Evolutionary conservation across 768 basidiomycete species (phyloP).

Genomic region (Lanmaoa pseudosensibilis): DNA sequence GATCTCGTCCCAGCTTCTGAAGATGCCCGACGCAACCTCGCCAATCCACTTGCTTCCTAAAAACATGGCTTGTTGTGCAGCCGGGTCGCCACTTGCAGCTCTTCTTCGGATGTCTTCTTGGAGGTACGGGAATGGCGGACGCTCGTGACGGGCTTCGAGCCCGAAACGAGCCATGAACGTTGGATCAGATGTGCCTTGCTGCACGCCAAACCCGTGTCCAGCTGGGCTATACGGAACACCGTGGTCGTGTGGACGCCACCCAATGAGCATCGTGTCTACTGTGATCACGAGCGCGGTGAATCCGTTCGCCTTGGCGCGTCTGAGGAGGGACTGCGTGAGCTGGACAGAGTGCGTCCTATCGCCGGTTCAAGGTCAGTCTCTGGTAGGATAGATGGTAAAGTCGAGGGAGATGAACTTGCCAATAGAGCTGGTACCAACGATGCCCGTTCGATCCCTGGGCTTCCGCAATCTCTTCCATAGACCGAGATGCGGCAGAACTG

Average conservation of each 20-base stretch:
- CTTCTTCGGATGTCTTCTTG: conserved; percentile 27
- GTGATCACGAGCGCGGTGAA: conserved; percentile 48
- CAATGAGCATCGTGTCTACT: conserved; percentile 43
- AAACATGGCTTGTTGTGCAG: conserved; percentile 24
- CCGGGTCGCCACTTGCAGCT: conserved; percentile 32
- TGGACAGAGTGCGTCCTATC: conserved; percentile 40
- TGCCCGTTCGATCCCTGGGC: conserved; percentile 42
- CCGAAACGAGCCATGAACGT: conserved; percentile 43
- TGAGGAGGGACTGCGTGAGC: conserved; percentile 41
- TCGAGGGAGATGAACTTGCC: conserved; percentile 20
- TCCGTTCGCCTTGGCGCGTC: conserved; percentile 42
- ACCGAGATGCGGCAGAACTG: conserved; percentile 37
- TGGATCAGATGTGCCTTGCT: conserved; percentile 46
- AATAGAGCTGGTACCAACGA: conserved; percentile 55
- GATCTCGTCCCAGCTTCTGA: conserved; percentile 47
- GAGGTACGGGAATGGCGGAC: conserved; percentile 37
- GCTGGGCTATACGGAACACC: conserved; percentile 39
- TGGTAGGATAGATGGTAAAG: neutral
- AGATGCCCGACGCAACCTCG: conserved; percentile 41
- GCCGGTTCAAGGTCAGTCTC: neutral
- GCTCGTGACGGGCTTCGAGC: conserved; percentile 30
- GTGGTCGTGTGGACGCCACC: conserved; percentile 47
- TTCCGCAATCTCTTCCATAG: conserved; percentile 50
- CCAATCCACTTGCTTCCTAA: conserved; percentile 41
- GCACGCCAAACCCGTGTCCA: conserved; percentile 38